These are phyloP conservation scores for Acacia confusa DNA, from an alignment of 306 rosid species.

Conservation along the genomic window DNA sequence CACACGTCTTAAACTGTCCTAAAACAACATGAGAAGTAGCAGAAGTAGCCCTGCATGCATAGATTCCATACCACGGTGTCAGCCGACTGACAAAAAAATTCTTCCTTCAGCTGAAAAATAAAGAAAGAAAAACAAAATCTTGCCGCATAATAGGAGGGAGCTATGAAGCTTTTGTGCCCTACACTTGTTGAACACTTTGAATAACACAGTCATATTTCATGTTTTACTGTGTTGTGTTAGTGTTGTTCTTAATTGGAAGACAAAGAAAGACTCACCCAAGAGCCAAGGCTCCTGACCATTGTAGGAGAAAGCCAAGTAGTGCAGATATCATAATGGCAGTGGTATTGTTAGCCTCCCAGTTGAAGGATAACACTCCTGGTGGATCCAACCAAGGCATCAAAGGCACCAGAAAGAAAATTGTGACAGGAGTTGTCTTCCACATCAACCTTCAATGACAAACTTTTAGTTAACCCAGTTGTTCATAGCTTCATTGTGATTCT, in stretches of 20 bases:
- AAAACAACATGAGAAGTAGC: constrained; percentile 93
- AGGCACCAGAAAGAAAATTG: constrained; percentile 77
- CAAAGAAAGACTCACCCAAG: constrained; percentile 69
- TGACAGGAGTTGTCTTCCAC: constrained; percentile 90
- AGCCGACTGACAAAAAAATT: constrained; percentile 9
- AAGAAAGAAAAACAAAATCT: background rate
- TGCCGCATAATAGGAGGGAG: background rate
- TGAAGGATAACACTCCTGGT: constrained; percentile 81
- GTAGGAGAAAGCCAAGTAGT: constrained; percentile 87
- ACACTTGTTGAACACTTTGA: background rate
- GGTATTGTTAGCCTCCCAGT: constrained; percentile 67
- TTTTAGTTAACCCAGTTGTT: background rate
- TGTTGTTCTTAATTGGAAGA: background rate
- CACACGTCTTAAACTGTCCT: constrained; percentile 94
- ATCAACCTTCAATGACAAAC: constrained; percentile 62
- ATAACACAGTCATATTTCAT: background rate
- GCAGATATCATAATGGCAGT: constrained; percentile 72
- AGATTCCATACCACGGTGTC: constrained; percentile 5
- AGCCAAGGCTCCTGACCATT: constrained; percentile 98
- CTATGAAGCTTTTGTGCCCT: background rate
- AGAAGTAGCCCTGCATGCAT: constrained; percentile 89
- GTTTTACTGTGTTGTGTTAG: background rate
- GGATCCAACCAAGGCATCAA: constrained; percentile 99
- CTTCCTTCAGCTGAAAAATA: background rate
- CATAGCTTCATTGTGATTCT: background rate